A percentile compares a stretch with the other conserved stretches of the same genome.
Conservation (phyloP, 2,329 filamentous ascomycete species). For the Neurospora sp. region DNA sequence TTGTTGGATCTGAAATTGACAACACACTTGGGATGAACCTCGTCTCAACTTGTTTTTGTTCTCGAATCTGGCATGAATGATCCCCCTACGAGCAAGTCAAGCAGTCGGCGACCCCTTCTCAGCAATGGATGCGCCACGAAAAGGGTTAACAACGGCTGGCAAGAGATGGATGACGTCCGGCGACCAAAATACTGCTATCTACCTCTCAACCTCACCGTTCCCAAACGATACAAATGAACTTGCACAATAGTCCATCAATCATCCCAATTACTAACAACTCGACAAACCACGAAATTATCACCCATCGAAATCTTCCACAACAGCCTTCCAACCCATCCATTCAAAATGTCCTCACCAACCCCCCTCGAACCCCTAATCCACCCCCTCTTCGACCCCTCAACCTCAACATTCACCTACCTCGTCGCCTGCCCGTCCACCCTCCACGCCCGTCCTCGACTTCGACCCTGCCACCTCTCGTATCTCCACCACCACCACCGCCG, state of each 20-base stretch:
- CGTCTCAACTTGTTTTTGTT: neutral
- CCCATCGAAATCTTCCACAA: no score
- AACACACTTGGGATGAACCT: neutral
- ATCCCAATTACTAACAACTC: no score
- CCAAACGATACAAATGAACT: no score
- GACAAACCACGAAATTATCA: no score
- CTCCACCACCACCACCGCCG: conserved; percentile 39
- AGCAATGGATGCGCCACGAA: neutral
- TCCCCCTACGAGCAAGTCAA: neutral
- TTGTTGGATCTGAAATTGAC: neutral
- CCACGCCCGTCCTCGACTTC: conserved; percentile 46
- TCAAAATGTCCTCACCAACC: no score
- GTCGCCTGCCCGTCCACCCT: conserved; percentile 42
- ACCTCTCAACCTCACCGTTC: no score
- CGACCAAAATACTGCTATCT: no score
- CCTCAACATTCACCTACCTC: conserved; percentile 51
- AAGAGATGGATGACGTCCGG: no score
- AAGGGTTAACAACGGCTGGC: no score
- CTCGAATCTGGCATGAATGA: neutral
- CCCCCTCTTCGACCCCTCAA: conserved; percentile 28
- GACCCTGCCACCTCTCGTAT: conserved; percentile 33
- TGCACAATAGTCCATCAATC: no score
- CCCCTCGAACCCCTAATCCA: conserved; percentile 23
- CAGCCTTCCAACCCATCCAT: no score
- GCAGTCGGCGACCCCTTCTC: neutral